phyloP scores from a whole-genome alignment of 2,329 filamentous ascomycete species.

The Colletotrichum tamarilloi region DNA sequence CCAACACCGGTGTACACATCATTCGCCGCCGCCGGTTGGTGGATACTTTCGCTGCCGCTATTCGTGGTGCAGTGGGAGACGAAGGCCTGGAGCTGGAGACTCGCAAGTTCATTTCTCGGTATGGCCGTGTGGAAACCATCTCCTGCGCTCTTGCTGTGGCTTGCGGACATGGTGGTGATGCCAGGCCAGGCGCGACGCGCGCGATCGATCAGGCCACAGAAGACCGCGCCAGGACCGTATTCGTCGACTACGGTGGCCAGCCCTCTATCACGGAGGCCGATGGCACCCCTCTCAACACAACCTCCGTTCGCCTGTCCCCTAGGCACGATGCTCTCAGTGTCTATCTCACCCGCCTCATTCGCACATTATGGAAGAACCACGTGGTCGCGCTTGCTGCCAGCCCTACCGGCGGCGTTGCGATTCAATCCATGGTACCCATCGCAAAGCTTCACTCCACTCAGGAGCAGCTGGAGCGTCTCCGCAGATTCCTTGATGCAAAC shows the following conservation, averaged over 20 bases:
- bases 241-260: slow-evolving; percentile 92
- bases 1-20: slow-evolving; percentile 89
- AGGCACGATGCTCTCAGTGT: slow-evolving; percentile 89
- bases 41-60: slow-evolving; percentile 88
- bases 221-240: slow-evolving; percentile 85
- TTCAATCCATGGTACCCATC: slow-evolving; percentile 74
- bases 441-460: slow-evolving; percentile 82
- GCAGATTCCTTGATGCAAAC: slow-evolving; percentile 88
- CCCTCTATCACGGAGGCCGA: slow-evolving; percentile 83
- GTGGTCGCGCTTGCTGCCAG: slow-evolving; percentile 70
- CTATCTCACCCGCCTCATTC: slow-evolving; percentile 88
- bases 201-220: slow-evolving; percentile 87
- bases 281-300: slow-evolving; percentile 78
- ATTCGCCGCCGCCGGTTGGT: slow-evolving; percentile 86
- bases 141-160: slow-evolving; percentile 93
- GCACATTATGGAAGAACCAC: slow-evolving; percentile 85
- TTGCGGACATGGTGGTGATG: slow-evolving; percentile 89
- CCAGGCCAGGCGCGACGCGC: slow-evolving; percentile 76
- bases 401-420: slow-evolving; percentile 68
- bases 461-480: slow-evolving; percentile 80
- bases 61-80: slow-evolving; percentile 78
- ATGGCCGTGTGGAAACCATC: slow-evolving; percentile 89
- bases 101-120: slow-evolving; percentile 84
- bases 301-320: slow-evolving; percentile 87
- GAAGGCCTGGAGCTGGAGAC: slow-evolving; percentile 86